Conservation (phyloP, 2,329 filamentous ascomycete species). For the Aspergillus sojae region DNA sequence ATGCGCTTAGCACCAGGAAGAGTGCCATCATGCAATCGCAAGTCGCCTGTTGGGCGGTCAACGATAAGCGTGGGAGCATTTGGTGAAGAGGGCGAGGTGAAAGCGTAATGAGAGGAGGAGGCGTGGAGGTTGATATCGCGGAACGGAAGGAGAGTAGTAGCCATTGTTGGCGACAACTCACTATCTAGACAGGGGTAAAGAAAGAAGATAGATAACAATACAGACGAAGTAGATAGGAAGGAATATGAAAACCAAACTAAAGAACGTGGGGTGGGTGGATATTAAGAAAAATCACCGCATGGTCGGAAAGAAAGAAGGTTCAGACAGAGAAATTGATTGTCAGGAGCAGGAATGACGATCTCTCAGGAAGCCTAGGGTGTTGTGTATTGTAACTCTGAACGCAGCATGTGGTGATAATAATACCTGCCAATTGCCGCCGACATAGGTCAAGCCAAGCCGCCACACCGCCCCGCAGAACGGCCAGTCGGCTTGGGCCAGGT, state of each 20-base stretch:
- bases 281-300: conserved; percentile 3
- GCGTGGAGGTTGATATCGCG: conserved; percentile 97
- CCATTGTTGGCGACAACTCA: conserved; percentile 30
- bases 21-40: conserved; percentile 80
- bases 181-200: conserved; percentile 25
- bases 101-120: conserved; percentile 89
- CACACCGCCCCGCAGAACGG: conserved; percentile 19
- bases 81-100: conserved; percentile 92
- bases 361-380: conserved; percentile 10
- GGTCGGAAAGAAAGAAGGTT: conserved; percentile 12
- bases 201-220: conserved; percentile 6
- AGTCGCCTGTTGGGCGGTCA: conserved; percentile 88
- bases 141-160: conserved; percentile 65
- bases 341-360: conserved; percentile 9
- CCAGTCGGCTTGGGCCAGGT: conserved; percentile 21
- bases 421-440: neutral
- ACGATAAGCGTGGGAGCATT: conserved; percentile 84
- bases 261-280: neutral
- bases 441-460: conserved; percentile 6
- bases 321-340: neutral
- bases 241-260: conserved; percentile 11
- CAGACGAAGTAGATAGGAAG: neutral
- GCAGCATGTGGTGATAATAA: conserved; percentile 19
- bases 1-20: conserved; percentile 78
- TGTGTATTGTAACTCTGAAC: neutral